Conservation (phyloP, 306 rosid species). For the Vicia villosa region DNA sequence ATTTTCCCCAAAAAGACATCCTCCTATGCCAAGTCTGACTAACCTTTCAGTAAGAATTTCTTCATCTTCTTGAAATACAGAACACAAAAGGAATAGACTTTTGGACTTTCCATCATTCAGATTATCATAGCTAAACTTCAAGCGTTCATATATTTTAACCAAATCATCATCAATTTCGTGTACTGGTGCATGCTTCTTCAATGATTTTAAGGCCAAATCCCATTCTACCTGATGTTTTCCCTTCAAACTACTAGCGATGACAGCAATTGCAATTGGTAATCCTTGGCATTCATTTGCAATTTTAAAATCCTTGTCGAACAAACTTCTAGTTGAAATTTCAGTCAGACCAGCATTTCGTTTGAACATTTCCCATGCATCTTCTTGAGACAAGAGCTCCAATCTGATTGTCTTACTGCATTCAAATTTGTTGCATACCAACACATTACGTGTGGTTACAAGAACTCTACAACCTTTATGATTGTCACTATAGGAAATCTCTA, state of each 20-base stretch:
- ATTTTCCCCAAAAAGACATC: background rate
- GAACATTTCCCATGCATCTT: constrained; percentile 14
- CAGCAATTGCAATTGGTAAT: constrained; percentile 27
- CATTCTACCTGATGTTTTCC: background rate
- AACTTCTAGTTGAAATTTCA: background rate
- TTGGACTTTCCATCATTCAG: background rate
- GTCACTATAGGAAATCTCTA: constrained; percentile 4
- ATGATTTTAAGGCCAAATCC: background rate
- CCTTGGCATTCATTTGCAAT: constrained; percentile 33
- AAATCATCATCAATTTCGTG: background rate
- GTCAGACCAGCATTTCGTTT: background rate
- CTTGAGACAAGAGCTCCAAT: background rate
- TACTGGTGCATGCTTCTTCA: background rate
- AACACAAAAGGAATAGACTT: constrained; percentile 22
- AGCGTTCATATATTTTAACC: background rate
- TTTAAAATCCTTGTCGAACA: background rate
- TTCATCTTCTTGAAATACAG: constrained; percentile 34
- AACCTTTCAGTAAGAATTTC: background rate
- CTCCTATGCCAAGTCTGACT: background rate
- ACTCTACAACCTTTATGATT: background rate
- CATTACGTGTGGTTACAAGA: constrained; percentile 8
- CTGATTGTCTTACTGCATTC: background rate
- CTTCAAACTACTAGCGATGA: background rate
- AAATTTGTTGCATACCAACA: background rate
- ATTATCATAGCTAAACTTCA: constrained; percentile 10